Evolutionary conservation across 2,329 filamentous ascomycete genomes (phyloP).

Genomic region (Leptographium wingfieldii): DNA sequence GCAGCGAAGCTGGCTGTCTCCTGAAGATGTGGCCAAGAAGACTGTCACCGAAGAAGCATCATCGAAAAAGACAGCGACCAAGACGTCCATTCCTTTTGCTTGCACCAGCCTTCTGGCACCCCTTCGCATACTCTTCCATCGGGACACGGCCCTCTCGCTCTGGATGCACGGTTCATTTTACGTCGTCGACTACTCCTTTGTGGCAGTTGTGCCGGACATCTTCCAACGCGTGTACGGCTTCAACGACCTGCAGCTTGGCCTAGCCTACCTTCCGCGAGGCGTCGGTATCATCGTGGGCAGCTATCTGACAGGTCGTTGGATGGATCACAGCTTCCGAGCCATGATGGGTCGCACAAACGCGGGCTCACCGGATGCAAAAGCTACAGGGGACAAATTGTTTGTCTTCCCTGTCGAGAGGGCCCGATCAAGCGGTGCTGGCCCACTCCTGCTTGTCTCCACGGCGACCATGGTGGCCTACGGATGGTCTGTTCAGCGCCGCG

Average conservation of each 20-base stretch:
- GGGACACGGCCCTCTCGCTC: slow-evolving; percentile 37
- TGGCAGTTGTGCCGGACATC: background rate
- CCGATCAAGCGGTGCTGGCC: slow-evolving; percentile 36
- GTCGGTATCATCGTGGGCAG: slow-evolving; percentile 30
- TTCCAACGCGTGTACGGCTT: slow-evolving; percentile 17
- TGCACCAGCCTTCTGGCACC: slow-evolving; percentile 34
- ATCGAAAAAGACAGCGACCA: background rate
- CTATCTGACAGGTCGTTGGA: slow-evolving; percentile 35
- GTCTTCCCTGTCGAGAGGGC: slow-evolving; percentile 38
- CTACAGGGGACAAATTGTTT: slow-evolving; percentile 29
- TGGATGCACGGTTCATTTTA: slow-evolving; percentile 26
- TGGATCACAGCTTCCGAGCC: slow-evolving; percentile 47
- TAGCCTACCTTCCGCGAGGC: slow-evolving; percentile 36
- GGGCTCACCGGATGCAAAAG: slow-evolving; percentile 36
- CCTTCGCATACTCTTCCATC: slow-evolving; percentile 33
- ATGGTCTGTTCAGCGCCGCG: slow-evolving; percentile 37
- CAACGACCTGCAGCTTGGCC: slow-evolving; percentile 30
- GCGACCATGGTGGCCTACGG: slow-evolving; percentile 36
- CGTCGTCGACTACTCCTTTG: slow-evolving; percentile 27
- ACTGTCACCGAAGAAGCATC: background rate
- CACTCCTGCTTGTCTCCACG: slow-evolving; percentile 39
- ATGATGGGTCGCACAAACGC: slow-evolving; percentile 33
- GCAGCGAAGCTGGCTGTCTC: slow-evolving; percentile 13
- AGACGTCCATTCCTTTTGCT: slow-evolving; percentile 20
- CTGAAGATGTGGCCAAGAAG: slow-evolving; percentile 16